Percentiles rank a stretch among this genome's conserved stretches.
These are phyloP conservation scores for Auxenochlorella pyrenoidosa DNA, from an alignment of 139 green algal genomes.

Conservation along the genomic window DNA sequence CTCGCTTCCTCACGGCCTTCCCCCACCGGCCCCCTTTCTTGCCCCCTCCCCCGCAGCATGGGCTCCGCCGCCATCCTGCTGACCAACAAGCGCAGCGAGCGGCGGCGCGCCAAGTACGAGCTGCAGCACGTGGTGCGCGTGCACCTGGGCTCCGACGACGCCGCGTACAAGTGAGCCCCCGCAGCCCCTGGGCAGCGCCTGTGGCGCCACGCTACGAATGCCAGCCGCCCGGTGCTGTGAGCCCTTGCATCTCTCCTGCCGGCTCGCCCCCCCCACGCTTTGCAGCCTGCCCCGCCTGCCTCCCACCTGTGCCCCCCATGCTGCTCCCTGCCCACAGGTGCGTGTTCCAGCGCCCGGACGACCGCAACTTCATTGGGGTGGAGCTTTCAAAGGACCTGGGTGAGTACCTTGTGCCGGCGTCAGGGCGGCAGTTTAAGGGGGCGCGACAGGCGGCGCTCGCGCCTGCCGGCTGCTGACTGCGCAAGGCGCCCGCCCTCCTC, in stretches of 20 bases:
- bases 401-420: too few species aligned
- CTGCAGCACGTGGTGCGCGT: conserved; percentile 74
- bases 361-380: conserved; percentile 60
- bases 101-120: conserved; percentile 73
- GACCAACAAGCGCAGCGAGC: conserved; percentile 69
- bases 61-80: conserved; percentile 65
- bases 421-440: too few species aligned
- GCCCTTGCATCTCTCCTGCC: too few species aligned
- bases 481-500: too few species aligned
- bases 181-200: too few species aligned
- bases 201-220: too few species aligned
- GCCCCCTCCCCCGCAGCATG: background rate
- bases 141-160: conserved; percentile 75
- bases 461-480: background rate
- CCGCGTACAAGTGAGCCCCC: conserved; percentile 69
- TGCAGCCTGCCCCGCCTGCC: background rate
- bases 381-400: conserved; percentile 67
- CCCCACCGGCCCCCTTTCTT: background rate
- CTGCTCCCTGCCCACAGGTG: conserved; percentile 41
- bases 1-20: background rate
- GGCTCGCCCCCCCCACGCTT: too few species aligned
- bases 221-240: too few species aligned
- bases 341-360: conserved; percentile 69
- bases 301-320: background rate
- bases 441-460: background rate